These are phyloP conservation scores for Fusarium solani-melongenae DNA, from an alignment of 2,329 filamentous ascomycete species.

Conservation along the genomic window DNA sequence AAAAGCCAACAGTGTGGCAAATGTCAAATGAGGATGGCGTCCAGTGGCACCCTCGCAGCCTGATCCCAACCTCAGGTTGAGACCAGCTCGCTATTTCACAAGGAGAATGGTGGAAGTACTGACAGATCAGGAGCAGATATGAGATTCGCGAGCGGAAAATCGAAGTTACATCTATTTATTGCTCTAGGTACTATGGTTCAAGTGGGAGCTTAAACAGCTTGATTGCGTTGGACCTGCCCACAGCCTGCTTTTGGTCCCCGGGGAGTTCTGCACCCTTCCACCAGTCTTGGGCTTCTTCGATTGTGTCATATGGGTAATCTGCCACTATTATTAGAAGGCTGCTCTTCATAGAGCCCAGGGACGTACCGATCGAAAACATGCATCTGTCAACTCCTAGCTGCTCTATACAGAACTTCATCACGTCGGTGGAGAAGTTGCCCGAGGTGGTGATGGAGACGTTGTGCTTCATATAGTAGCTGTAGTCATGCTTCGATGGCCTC, in stretches of 20 bases:
- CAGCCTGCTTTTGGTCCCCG: background rate
- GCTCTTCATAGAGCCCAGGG: background rate
- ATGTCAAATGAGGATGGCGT: background rate
- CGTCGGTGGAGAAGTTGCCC: constrained; percentile 13
- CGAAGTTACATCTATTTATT: too few species aligned
- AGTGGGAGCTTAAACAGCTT: constrained; percentile 13
- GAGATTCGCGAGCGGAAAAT: background rate
- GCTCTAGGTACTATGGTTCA: background rate
- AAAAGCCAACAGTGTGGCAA: background rate
- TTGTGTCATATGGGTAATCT: constrained; percentile 13
- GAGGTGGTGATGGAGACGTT: constrained; percentile 21
- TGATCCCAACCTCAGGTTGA: background rate
- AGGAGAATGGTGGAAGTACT: background rate
- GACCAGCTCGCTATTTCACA: background rate
- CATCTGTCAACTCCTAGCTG: constrained; percentile 4
- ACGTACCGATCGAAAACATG: constrained; percentile 17
- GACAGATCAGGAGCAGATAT: background rate
- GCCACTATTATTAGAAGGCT: background rate
- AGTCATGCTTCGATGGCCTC: constrained; percentile 8
- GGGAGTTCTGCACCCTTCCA: constrained; percentile 7
- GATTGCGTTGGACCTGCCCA: constrained; percentile 7
- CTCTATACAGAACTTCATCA: constrained; percentile 1
- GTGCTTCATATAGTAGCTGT: constrained; percentile 5
- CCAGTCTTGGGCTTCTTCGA: constrained; percentile 20
- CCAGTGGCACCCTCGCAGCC: background rate